Evolutionary conservation across 2,329 filamentous ascomycete species (phyloP).

Genomic region (Arthrobotrys megalospora): DNA sequence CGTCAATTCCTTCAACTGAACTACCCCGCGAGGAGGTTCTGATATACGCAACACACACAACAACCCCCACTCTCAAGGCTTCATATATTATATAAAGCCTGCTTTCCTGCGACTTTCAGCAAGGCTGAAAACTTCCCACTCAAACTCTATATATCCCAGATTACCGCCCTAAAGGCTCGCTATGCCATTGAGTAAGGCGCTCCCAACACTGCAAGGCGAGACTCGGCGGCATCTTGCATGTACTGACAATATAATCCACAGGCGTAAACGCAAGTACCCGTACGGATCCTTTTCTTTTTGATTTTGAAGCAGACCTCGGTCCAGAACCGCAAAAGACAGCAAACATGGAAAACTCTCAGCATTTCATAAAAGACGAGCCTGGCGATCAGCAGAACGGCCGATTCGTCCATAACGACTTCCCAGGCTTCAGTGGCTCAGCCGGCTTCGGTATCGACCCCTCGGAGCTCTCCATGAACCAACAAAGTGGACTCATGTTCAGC

Average conservation of each 20-base stretch:
- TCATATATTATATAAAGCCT: slow-evolving; percentile 47
- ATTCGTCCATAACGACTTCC: slow-evolving; percentile 68
- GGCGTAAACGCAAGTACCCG: slow-evolving; percentile 61
- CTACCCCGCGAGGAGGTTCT: slow-evolving; percentile 37
- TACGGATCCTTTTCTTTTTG: slow-evolving; percentile 62
- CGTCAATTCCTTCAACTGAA: slow-evolving; percentile 54
- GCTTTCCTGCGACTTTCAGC: slow-evolving; percentile 28
- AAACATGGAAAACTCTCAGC: slow-evolving; percentile 67
- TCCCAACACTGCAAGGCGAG: slow-evolving; percentile 35
- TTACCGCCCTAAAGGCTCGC: slow-evolving; percentile 61
- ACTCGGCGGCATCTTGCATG: slow-evolving; percentile 11
- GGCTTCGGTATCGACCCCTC: slow-evolving; percentile 81
- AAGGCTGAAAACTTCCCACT: slow-evolving; percentile 34
- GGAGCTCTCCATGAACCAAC: slow-evolving; percentile 78
- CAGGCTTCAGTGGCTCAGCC: slow-evolving; percentile 53
- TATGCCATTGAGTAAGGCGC: slow-evolving; percentile 61
- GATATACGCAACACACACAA: slow-evolving; percentile 45
- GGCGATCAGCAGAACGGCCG: slow-evolving; percentile 66
- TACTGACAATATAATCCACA: slow-evolving; percentile 27
- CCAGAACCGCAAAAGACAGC: slow-evolving; percentile 64
- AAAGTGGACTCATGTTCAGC: slow-evolving; percentile 70
- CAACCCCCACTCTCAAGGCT: slow-evolving; percentile 45
- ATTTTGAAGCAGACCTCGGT: slow-evolving; percentile 61
- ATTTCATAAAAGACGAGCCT: slow-evolving; percentile 74
- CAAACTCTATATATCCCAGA: slow-evolving; percentile 39